Percentiles rank a stretch among this genome's conserved stretches.
Evolutionary conservation across 2,329 filamentous ascomycete genomes (phyloP).

Genomic region (Colletotrichum sojae): DNA sequence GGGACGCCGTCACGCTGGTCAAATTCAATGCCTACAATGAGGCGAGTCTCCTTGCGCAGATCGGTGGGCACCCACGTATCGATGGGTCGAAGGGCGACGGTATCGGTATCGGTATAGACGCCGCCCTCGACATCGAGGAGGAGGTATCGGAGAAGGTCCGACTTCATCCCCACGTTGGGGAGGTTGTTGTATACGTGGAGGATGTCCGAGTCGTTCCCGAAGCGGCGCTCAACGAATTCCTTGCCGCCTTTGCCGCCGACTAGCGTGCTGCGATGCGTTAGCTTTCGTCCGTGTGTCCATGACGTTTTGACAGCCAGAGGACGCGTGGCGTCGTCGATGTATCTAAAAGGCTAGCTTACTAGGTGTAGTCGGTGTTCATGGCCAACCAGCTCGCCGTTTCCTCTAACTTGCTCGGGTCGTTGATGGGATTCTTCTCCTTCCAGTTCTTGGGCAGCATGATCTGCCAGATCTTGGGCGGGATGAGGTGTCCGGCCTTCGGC

Average conservation of each 20-base stretch:
- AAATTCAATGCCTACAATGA: constrained; percentile 49
- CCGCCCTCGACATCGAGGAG: constrained; percentile 83
- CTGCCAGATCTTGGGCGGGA: constrained; percentile 40
- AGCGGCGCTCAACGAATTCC: constrained; percentile 42
- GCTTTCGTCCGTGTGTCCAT: background rate
- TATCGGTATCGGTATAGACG: constrained; percentile 73
- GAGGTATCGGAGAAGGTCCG: constrained; percentile 78
- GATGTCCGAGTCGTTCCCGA: constrained; percentile 43
- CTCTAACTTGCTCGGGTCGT: constrained; percentile 20
- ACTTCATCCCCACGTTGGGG: constrained; percentile 62
- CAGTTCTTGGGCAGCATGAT: constrained; percentile 35
- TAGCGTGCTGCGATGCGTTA: constrained; percentile 42
- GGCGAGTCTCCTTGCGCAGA: constrained; percentile 26
- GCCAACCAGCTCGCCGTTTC: constrained; percentile 40
- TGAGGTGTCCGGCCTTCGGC: constrained; percentile 17
- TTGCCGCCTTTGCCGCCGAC: constrained; percentile 45
- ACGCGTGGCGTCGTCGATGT: too few species aligned
- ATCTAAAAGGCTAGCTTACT: constrained; percentile 27
- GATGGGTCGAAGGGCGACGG: constrained; percentile 53
- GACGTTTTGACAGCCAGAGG: background rate
- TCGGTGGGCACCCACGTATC: constrained; percentile 51
- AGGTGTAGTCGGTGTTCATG: constrained; percentile 38
- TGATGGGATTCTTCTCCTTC: constrained; percentile 5
- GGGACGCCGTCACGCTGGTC: constrained; percentile 45
- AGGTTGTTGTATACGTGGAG: constrained; percentile 44